These are phyloP conservation scores for Saccharomyces hybrid DNA, from an alignment of 1,139 yeast species.

Conservation along the genomic window DNA sequence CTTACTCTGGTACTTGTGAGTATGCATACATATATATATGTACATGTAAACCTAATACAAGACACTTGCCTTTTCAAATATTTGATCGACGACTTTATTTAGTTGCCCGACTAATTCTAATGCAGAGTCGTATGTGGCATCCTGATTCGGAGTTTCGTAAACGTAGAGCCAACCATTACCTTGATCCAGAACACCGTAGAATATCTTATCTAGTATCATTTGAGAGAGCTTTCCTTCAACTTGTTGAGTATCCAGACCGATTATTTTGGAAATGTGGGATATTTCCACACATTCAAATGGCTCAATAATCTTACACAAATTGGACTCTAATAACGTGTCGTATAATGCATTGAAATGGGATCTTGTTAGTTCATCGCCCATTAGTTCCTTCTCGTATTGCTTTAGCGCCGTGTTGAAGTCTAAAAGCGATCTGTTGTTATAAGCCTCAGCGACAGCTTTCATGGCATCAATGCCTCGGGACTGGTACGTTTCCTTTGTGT, in stretches of 20 bases:
- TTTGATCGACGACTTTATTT: constrained; percentile 80
- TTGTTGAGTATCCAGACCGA: constrained; percentile 81
- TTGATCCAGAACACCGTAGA: constrained; percentile 93
- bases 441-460: constrained; percentile 88
- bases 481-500: constrained; percentile 64
- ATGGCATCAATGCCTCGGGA: constrained; percentile 78
- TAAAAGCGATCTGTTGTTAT: constrained; percentile 78
- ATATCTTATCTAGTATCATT: constrained; percentile 91
- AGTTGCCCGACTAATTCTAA: constrained; percentile 80
- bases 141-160: constrained; percentile 82
- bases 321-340: constrained; percentile 88
- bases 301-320: constrained; percentile 87
- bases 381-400: constrained; percentile 64
- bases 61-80: constrained; percentile 88
- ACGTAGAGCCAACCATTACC: constrained; percentile 96
- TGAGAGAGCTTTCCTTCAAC: constrained; percentile 93
- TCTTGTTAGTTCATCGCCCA: constrained; percentile 80
- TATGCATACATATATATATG: not conserved
- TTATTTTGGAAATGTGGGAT: constrained; percentile 75
- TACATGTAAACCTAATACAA: constrained; percentile 38
- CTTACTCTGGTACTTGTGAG: not conserved
- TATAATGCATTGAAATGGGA: constrained; percentile 89
- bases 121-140: constrained; percentile 83
- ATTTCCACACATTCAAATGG: constrained; percentile 94
- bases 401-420: constrained; percentile 80